Evolutionary conservation across 768 basidiomycete genomes (phyloP), one percentile per base, ranked within the genome.

Genomic region (Neoboletus subvelutipes): DNA sequence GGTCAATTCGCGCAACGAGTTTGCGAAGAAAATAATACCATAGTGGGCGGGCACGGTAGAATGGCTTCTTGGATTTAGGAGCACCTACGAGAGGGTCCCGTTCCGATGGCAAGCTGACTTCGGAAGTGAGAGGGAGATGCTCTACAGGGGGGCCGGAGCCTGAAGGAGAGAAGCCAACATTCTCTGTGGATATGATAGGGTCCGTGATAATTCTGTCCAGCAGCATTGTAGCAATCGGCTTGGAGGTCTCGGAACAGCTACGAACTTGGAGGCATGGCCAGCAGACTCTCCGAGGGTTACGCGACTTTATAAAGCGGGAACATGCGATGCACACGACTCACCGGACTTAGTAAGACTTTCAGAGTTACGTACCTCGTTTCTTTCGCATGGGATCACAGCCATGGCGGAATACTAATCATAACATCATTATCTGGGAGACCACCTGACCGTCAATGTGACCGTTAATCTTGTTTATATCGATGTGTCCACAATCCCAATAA

Each of bases 1-100:
- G 29, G 52, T 71, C 39, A 65, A n/a, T 45, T 37, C 31, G 28
- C 10, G 54, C 15, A 22, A 48, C n/a, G 24, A 13, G 5, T 18
- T 28, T 24, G 13, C 7, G 50, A 31, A 18, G 36, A 36, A 43
- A 37, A 49, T 55, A 60, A 52, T 64, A 79, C 79, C 80, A 81
- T 58, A 81, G 59, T 39, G 80, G 80, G 39, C 80, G 70, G 3
- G 80, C 73, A 50, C 80, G 77, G 58, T 80, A 81, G 67, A 79
- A 81, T 1, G 79, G 77, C 58, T 81, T 81, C 69, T 73, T 76
- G 5, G 37, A 28, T 34, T 58, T 57, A 43, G 53, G 54, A 45
- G 45, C 15, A 13, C 65, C 70, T 13, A 78, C 57, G 24, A 78
- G 67, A 33, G 71, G 71, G 46, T 69, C 64, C 1, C 52, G 62